Evolutionary conservation across 2,329 filamentous ascomycete genomes (phyloP), one percentile per base, ranked within the genome.

Genomic region (Fusarium burgessii): DNA sequence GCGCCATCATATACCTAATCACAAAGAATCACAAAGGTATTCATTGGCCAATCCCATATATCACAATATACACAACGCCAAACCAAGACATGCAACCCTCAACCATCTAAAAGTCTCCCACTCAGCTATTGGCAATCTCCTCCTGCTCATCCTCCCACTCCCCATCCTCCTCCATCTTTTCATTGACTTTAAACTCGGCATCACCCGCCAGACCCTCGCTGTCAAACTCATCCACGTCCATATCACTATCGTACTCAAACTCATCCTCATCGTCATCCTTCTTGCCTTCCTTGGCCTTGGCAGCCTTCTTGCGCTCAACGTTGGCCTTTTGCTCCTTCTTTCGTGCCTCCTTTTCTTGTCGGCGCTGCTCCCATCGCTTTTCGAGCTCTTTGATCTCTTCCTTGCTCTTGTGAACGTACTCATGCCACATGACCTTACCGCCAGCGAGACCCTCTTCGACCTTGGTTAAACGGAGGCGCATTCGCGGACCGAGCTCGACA

Each of bases 391-490:
- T 88, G 61, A 94, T 84, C 80, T 99, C 95, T 20, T 89, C 87
- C 74, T 90, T 90, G 10, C 89, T 90, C 86, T 99, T 99, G 78
- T 91, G 89, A 57, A 98, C 90, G 78, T 94, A 97, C 79, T 98
- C 94, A 80, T 99, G 96, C 96, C 96, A 99, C 92, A 99, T 93
- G 61, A 97, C 88, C 79, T 94, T 96, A 52, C 96, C 96, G 29
- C 89, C 88, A 76, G 94, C 98, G 10, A 98, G 82, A 3, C 95
- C 96, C 75, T 99, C 96, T 78, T 99, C 96, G 7, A 99, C 95
- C 84, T 99, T 99, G 59, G 94, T 95, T 82, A 99, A 85, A 35
- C 95, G 90, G 42, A 99, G 84, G 66, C 89, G 92, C 92, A 99
- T 91, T 58, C 96, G 90, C 3, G 96, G 96, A 1, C 96, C 96